phyloP scores from a whole-genome alignment of 768 basidiomycete genomes.

The Tubosaeta sp. region DNA sequence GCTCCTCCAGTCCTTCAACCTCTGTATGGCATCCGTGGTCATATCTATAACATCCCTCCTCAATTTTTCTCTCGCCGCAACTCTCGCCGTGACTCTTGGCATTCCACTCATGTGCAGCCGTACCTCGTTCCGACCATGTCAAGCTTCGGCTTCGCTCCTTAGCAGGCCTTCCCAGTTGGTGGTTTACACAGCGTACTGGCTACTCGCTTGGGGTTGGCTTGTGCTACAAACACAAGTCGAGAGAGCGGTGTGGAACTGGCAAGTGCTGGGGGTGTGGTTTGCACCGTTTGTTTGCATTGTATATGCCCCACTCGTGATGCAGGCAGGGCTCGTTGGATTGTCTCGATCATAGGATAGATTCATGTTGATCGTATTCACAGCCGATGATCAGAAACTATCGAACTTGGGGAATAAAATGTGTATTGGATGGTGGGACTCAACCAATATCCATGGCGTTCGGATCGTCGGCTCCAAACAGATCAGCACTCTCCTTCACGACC shows the following conservation, averaged over 20 bases:
- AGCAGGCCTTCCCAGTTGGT: conserved; percentile 15
- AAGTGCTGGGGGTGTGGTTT: conserved; percentile 77
- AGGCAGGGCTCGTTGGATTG: conserved; percentile 58
- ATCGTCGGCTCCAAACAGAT: conserved; percentile 49
- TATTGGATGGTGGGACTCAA: conserved; percentile 7
- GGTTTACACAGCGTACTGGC: conserved; percentile 36
- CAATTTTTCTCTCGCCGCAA: conserved; percentile 86
- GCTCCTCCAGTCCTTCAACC: conserved; percentile 67
- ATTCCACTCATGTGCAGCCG: conserved; percentile 54
- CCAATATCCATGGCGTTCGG: conserved; percentile 32
- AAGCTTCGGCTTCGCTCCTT: conserved; percentile 18
- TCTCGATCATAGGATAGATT: conserved; percentile 5
- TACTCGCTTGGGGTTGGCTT: conserved; percentile 60
- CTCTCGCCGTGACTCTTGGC: conserved; percentile 61
- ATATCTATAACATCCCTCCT: conserved; percentile 84
- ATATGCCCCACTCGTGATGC: conserved; percentile 69
- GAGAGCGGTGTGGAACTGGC: conserved; percentile 69
- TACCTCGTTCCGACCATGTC: conserved; percentile 24
- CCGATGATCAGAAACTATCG: not conserved
- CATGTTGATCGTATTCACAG: not conserved
- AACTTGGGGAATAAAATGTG: not conserved
- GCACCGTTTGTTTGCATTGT: conserved; percentile 78
- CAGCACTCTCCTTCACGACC: conserved; percentile 24
- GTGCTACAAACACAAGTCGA: conserved; percentile 40
- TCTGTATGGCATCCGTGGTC: conserved; percentile 81